Base-by-base conservation (phyloP, 345 rosid genomes). In the Lepidium aucheri region DNA sequence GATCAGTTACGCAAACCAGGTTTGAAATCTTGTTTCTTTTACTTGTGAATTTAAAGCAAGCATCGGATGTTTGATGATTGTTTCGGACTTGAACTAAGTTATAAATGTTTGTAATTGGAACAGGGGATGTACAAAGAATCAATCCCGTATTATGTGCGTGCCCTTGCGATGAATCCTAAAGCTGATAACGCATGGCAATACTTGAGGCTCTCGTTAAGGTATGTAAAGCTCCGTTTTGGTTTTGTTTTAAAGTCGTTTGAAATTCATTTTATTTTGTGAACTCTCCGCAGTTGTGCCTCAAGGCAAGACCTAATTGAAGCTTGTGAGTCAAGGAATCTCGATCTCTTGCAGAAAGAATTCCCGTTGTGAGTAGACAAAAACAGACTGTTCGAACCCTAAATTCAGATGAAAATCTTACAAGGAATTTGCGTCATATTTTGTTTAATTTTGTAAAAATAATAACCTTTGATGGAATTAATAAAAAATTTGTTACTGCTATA, bases 141-240 rank as follows among this genome's bases (percentile, higher is more conserved):
- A 0, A 84, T 95, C 42, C 83, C 85, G 4, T 95, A 91, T 68
- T 95, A 95, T 63, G 99, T 95, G 5, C 91, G 97, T 20, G 99
- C 99, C 38, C 99, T 95, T 4, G 84, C 95, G 8, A 88, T 95
- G 99, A 95, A 95, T 73, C 99, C 99, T 14, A 95, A 95, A 77
- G 97, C 99, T 15, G 99, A 95, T 61, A 95, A 95, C 68, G 99
- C 95, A 14, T 95, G 97, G 96, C 99, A 91, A 60, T 95, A 91
- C 82, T 77, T 95, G 84, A 84, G 93, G 68, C 88, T 95, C 67
- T 95, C 99, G 16, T 76, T 95, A 58, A 88, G 99, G 99, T 95
- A 82, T 43, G 1, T 45, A 11, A 59, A 47, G 52, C 53, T 14
- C 34, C 2, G n/a, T 32, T 9, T 26, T 12, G 14, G 7, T 22